Conservation (phyloP, 352 stramenopile genomes). For the Globisporangium megalacanthum region DNA sequence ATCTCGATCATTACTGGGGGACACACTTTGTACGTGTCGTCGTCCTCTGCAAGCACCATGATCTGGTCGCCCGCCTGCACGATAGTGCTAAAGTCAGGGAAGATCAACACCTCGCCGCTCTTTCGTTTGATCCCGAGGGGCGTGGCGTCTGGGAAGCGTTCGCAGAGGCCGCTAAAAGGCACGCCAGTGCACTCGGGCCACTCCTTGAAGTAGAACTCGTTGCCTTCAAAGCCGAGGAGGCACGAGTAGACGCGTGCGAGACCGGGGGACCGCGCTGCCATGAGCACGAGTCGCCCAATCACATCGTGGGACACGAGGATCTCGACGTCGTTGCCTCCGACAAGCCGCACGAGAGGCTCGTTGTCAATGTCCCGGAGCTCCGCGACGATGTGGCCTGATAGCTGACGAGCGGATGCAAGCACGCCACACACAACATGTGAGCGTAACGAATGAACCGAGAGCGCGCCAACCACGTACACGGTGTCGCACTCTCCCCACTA, state of each 20-base stretch:
- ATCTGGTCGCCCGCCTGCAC: slow-evolving; percentile 61
- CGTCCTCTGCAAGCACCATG: slow-evolving; percentile 82
- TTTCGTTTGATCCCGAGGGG: slow-evolving; percentile 71
- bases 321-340: slow-evolving; percentile 74
- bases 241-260: slow-evolving; percentile 63
- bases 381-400: slow-evolving; percentile 77
- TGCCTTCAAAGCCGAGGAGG: slow-evolving; percentile 83
- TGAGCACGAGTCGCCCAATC: slow-evolving; percentile 84
- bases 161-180: slow-evolving; percentile 54
- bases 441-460: neutral
- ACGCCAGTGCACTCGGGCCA: slow-evolving; percentile 77
- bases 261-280: slow-evolving; percentile 76
- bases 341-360: slow-evolving; percentile 66
- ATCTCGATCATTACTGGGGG: slow-evolving; percentile 29
- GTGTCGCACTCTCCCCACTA: neutral
- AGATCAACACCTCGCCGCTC: slow-evolving; percentile 57
- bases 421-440: neutral
- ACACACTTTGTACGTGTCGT: slow-evolving; percentile 82
- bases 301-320: slow-evolving; percentile 86
- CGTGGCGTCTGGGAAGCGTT: slow-evolving; percentile 77
- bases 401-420: slow-evolving; percentile 12
- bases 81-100: slow-evolving; percentile 25
- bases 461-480: neutral
- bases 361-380: slow-evolving; percentile 89
- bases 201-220: slow-evolving; percentile 88